Evolutionary conservation across 805 yeast genomes (phyloP).

Genomic region (Myxozyma monticola): DNA sequence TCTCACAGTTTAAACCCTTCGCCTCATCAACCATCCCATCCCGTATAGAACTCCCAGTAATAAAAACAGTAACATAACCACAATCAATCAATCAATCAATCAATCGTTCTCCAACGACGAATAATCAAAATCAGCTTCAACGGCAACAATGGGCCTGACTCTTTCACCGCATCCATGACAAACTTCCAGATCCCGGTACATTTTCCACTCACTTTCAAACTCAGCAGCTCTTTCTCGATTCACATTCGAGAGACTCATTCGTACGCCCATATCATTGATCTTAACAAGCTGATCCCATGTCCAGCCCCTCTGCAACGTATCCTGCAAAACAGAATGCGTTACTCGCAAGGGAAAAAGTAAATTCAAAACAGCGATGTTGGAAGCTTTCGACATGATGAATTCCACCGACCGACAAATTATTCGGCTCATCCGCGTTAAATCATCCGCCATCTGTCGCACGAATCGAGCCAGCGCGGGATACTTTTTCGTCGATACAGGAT

Average conservation of each 20-base stretch:
- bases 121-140: too few relatives aligned
- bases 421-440: background rate
- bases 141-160: too few relatives aligned
- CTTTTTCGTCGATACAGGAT: background rate
- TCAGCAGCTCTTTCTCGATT: background rate
- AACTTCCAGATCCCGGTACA: background rate
- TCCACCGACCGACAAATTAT: slow-evolving; percentile 9
- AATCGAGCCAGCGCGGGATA: background rate
- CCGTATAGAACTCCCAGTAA: too few relatives aligned
- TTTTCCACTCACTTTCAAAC: slow-evolving; percentile 1
- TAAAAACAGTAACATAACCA: too few relatives aligned
- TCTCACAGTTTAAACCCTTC: too few relatives aligned
- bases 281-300: slow-evolving; percentile 4
- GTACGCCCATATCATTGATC: slow-evolving; percentile 6
- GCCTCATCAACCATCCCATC: too few relatives aligned
- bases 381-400: background rate
- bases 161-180: slow-evolving; percentile 20
- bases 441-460: background rate
- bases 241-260: background rate
- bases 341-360: slow-evolving; percentile 4
- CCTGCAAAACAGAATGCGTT: slow-evolving; percentile 1
- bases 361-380: background rate
- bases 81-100: too few relatives aligned
- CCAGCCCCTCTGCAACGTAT: slow-evolving; percentile 14
- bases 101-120: too few relatives aligned